Evolutionary conservation across 371 early-diverging fungal genomes (phyloP), one percentile per base, ranked within the genome.

Genomic region (Fennellomyces sp.): DNA sequence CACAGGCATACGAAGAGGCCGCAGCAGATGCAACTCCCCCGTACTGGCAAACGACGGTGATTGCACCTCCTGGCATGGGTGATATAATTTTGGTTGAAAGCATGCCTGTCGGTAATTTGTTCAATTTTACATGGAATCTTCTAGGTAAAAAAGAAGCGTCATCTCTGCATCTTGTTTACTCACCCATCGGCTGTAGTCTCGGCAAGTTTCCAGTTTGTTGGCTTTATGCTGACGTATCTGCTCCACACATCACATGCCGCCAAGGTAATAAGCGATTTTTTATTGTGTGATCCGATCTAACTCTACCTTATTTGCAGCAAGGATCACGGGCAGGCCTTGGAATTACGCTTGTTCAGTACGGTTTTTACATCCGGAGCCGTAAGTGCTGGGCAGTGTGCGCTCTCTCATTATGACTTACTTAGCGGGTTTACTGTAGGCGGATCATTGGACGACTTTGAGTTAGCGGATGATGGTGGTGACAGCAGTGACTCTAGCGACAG

Each of bases 161-260:
- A 2, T 28, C 23, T 21, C 21, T 13, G 17, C 2, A 31, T 26
- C 5, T 12, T 35, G 8, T 47, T 30, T n/a, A n/a, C n/a, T n/a
- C n/a, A n/a, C n/a, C n/a, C n/a, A n/a, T n/a, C n/a, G n/a, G n/a
- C n/a, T 29, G 13, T 72, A 88, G 88, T 85, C n/a, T 86, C 87
- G 38, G 80, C 86, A 68, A 81, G 85, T 51, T 89, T 89, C 65
- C 88, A 89, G 58, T 83, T 86, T 63, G 86, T 88, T 29, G 89
- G 89, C 7, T 89, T 89, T 59, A 76, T 88, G 70, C 60, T 89
- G 56, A 87, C 87, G 23, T 89, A 89, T 63, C 69, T 89, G 41
- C 29, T 66, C 13, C 86, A 85, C 58, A 87, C 87, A 33, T 80
- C 82, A 27, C 88, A 87, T 63, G 83, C 88, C 15, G 80, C 85